Percentiles rank a stretch among this genome's conserved stretches.
These are phyloP conservation scores for Globisporangium canariense DNA, from an alignment of 352 stramenopile species.

Conservation along the genomic window DNA sequence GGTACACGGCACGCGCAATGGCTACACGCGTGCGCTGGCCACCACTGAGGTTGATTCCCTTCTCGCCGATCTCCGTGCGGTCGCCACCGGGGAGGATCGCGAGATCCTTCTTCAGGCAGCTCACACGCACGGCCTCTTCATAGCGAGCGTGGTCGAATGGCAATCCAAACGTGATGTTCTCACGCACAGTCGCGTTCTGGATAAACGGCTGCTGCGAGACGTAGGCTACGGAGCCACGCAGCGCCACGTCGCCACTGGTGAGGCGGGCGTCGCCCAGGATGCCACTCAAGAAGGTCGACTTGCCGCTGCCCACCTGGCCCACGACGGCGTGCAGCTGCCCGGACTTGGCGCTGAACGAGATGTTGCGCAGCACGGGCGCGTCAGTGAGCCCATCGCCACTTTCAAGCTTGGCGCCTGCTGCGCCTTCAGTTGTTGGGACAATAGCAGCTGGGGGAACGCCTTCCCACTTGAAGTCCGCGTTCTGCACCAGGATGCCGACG, in stretches of 20 bases:
- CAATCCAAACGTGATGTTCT: slow-evolving; percentile 96
- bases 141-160: slow-evolving; percentile 59
- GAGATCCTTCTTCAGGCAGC: slow-evolving; percentile 55
- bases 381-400: slow-evolving; percentile 6
- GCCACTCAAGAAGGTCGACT: slow-evolving; percentile 68
- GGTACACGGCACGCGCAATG: slow-evolving; percentile 78
- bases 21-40: slow-evolving; percentile 90
- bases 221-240: slow-evolving; percentile 91
- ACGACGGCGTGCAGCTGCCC: slow-evolving; percentile 67
- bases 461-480: slow-evolving; percentile 71
- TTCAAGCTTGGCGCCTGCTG: slow-evolving; percentile 29
- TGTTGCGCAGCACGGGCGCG: slow-evolving; percentile 41
- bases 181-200: slow-evolving; percentile 92
- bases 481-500: slow-evolving; percentile 44
- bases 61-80: slow-evolving; percentile 94
- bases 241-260: slow-evolving; percentile 38
- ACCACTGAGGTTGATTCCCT: slow-evolving; percentile 93
- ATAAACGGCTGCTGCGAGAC: slow-evolving; percentile 95
- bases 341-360: slow-evolving; percentile 59
- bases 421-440: slow-evolving; percentile 10
- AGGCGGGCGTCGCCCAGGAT: slow-evolving; percentile 61
- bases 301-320: slow-evolving; percentile 56
- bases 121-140: slow-evolving; percentile 46
- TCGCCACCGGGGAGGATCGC: slow-evolving; percentile 77
- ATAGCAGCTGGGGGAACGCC: slow-evolving; percentile 25